Evolutionary conservation across 1,284 basidiomycete genomes (phyloP).

Genomic region (Hymenochaete sp.): DNA sequence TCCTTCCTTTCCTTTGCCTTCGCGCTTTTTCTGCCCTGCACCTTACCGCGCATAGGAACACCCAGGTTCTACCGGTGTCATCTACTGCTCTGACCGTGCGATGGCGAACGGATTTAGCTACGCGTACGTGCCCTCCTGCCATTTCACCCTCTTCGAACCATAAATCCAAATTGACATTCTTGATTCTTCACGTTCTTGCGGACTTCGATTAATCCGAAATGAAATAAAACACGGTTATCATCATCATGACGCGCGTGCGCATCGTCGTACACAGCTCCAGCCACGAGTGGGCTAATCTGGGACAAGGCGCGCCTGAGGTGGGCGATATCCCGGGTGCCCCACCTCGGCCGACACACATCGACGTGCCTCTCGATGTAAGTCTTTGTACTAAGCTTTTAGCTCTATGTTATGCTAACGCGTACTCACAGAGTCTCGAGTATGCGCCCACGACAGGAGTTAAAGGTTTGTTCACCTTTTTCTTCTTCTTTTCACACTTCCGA

Average conservation of each 20-base stretch:
- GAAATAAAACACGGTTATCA: background rate
- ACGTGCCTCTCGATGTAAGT: constrained; percentile 47
- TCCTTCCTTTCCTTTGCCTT: too few species aligned
- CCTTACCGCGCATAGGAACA: constrained; percentile 76
- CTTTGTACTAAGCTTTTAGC: background rate
- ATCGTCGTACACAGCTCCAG: constrained; percentile 29
- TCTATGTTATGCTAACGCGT: background rate
- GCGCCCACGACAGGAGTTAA: constrained; percentile 90
- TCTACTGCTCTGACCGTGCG: constrained; percentile 83
- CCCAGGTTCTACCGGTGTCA: constrained; percentile 69
- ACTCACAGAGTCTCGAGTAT: constrained; percentile 64
- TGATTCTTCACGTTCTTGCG: background rate
- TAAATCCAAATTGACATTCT: background rate
- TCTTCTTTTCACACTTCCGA: constrained; percentile 26
- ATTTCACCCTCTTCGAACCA: background rate
- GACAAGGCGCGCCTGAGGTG: constrained; percentile 86
- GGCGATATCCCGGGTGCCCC: constrained; percentile 74
- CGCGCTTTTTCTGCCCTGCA: too few species aligned
- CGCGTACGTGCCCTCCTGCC: constrained; percentile 30
- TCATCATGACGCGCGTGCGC: too few species aligned
- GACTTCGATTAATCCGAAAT: background rate
- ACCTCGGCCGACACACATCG: constrained; percentile 54
- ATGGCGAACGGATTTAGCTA: constrained; percentile 86
- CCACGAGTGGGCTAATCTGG: constrained; percentile 77
- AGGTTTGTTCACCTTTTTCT: constrained; percentile 37